phyloP scores from a whole-genome alignment of 345 rosid species.

The Arabidopsis suecica region DNA sequence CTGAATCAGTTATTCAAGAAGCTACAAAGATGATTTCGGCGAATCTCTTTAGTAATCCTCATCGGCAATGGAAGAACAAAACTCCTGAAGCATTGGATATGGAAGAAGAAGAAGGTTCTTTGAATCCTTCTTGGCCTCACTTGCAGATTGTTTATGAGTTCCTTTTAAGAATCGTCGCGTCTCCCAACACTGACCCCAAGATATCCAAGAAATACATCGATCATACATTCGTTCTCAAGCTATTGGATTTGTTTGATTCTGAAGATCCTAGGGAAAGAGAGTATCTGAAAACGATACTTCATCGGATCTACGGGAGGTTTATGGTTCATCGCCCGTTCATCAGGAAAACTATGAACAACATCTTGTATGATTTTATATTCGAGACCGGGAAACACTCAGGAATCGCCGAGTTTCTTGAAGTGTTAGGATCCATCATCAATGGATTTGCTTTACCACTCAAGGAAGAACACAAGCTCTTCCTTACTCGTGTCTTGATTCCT shows the following conservation, averaged over 20 bases:
- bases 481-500: conserved; percentile 72
- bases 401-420: conserved; percentile 85
- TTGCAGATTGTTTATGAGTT: conserved; percentile 86
- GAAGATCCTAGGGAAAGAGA: conserved; percentile 95
- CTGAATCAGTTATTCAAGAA: conserved; percentile 66
- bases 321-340: conserved; percentile 95
- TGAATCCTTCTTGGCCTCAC: conserved; percentile 92
- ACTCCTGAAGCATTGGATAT: conserved; percentile 64
- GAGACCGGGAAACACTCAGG: conserved; percentile 91
- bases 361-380: conserved; percentile 70
- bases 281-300: conserved; percentile 84
- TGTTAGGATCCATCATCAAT: conserved; percentile 88
- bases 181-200: conserved; percentile 81
- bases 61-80: conserved; percentile 67
- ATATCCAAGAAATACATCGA: conserved; percentile 71
- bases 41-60: conserved; percentile 65
- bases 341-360: conserved; percentile 84
- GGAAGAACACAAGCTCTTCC: conserved; percentile 93
- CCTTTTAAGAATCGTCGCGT: conserved; percentile 75
- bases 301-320: conserved; percentile 86
- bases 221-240: conserved; percentile 69
- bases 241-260: conserved; percentile 82
- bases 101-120: conserved; percentile 86
- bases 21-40: conserved; percentile 66
- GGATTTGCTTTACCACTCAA: conserved; percentile 93